These are phyloP conservation scores for Cryoendolithus antarcticus DNA, from an alignment of 2,329 filamentous ascomycete species.

Conservation along the genomic window DNA sequence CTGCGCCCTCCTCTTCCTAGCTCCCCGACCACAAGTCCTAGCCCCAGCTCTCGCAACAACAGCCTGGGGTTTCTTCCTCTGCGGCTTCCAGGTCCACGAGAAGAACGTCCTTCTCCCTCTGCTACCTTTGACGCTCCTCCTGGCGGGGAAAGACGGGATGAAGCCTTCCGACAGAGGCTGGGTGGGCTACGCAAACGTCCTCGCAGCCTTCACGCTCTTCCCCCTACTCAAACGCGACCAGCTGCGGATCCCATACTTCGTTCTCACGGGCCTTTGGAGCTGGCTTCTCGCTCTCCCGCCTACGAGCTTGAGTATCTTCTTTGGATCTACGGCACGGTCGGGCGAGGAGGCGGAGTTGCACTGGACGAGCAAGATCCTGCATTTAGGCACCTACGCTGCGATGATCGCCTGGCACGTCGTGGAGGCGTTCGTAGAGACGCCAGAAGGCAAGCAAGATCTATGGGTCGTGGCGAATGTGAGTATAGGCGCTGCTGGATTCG, in stretches of 20 bases:
- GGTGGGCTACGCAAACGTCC: constrained; percentile 90
- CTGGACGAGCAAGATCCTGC: constrained; percentile 47
- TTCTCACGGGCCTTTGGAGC: constrained; percentile 77
- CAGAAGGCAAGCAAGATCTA: constrained; percentile 70
- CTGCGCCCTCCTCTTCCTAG: constrained; percentile 65
- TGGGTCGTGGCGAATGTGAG: constrained; percentile 90
- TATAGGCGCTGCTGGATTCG: constrained; percentile 73
- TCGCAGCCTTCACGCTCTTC: constrained; percentile 88
- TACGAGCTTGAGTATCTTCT: constrained; percentile 57
- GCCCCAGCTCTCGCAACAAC: constrained; percentile 71
- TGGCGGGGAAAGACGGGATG: constrained; percentile 70
- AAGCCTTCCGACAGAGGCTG: constrained; percentile 67
- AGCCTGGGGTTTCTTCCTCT: constrained; percentile 97
- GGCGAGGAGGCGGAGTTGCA: constrained; percentile 10
- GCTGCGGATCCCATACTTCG: constrained; percentile 69
- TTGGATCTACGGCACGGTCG: constrained; percentile 16
- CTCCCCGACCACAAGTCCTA: constrained; percentile 63
- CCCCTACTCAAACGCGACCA: constrained; percentile 79
- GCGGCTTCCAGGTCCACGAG: constrained; percentile 96
- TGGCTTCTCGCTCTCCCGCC: constrained; percentile 83
- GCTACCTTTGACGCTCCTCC: constrained; percentile 80
- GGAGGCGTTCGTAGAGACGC: constrained; percentile 57
- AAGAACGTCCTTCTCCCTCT: constrained; percentile 90
- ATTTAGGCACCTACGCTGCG: constrained; percentile 60
- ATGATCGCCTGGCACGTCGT: constrained; percentile 75